Evolutionary conservation across 441 rosid genomes (phyloP).

Genomic region (Populus trichocarpa): DNA sequence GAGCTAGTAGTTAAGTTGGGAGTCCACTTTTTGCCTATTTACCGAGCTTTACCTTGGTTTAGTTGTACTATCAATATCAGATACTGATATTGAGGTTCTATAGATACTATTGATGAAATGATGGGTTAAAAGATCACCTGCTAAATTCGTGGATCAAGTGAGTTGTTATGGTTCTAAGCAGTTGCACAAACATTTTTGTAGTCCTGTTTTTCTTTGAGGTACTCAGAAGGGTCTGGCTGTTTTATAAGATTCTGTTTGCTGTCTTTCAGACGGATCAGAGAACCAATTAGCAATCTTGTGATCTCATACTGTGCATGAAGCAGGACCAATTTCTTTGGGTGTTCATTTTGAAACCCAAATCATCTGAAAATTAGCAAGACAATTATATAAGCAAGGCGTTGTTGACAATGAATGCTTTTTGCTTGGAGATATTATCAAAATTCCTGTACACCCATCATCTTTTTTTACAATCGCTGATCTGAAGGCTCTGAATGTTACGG

Average conservation of each 20-base stretch:
- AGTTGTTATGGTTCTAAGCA: background rate
- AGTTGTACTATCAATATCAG: constrained; percentile 12
- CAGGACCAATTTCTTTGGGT: too few species aligned
- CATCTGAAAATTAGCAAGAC: too few species aligned
- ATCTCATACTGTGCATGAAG: background rate
- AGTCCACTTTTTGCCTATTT: constrained; percentile 10
- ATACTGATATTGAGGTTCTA: constrained; percentile 11
- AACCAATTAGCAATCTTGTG: background rate
- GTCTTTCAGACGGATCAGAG: background rate
- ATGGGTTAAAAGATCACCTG: background rate
- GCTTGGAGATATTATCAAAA: too few species aligned
- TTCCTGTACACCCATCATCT: too few species aligned
- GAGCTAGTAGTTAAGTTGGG: background rate
- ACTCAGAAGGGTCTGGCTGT: background rate
- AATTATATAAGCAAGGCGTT: background rate
- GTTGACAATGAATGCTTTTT: background rate
- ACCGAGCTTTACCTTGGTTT: constrained; percentile 3
- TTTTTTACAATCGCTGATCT: background rate
- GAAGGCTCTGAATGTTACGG: background rate
- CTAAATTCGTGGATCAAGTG: background rate
- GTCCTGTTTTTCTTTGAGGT: constrained; percentile 1
- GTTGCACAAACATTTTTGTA: background rate
- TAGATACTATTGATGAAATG: background rate
- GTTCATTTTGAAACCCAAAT: too few species aligned
- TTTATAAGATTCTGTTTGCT: background rate